Conservation (phyloP, 495 filamentous ascomycete species). For the Penicillium taxi region DNA sequence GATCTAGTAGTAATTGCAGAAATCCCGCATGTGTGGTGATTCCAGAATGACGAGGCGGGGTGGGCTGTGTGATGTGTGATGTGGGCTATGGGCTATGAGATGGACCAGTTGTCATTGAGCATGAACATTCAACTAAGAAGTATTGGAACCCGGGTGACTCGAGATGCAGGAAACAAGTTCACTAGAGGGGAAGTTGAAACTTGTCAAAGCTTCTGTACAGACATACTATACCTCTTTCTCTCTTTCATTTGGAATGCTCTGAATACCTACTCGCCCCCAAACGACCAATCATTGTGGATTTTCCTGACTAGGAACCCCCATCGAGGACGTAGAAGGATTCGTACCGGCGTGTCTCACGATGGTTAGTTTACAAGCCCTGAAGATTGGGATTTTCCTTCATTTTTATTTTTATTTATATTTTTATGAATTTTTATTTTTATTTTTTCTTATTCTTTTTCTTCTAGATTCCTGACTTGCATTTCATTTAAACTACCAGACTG, state of each 20-base stretch:
- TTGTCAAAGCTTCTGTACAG: too few species aligned
- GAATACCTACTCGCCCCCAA: slow-evolving; percentile 6
- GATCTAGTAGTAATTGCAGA: slow-evolving; percentile 16
- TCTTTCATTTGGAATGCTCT: too few species aligned
- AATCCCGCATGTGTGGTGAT: slow-evolving; percentile 16
- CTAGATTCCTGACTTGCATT: slow-evolving; percentile 6
- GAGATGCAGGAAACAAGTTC: too few species aligned
- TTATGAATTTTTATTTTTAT: not conserved
- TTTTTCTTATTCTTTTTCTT: slow-evolving; percentile 1
- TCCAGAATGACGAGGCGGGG: slow-evolving; percentile 7
- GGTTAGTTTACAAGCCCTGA: slow-evolving; percentile 8
- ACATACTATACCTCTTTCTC: too few species aligned
- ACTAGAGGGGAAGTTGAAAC: too few species aligned
- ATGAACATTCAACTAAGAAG: too few species aligned
- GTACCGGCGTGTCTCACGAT: slow-evolving; percentile 21
- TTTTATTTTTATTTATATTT: not conserved
- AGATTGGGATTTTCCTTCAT: not conserved
- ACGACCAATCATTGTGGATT: slow-evolving; percentile 1
- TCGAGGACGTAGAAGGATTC: slow-evolving; percentile 10
- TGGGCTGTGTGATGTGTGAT: slow-evolving; percentile 9
- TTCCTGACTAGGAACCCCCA: not conserved
- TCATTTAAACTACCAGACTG: slow-evolving; percentile 14
- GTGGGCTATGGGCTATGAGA: too few species aligned
- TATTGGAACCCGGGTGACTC: too few species aligned
- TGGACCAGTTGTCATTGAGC: too few species aligned